Evolutionary conservation across 768 basidiomycete genomes (phyloP).

Genomic region (Rhodotorula kratochvilovae): DNA sequence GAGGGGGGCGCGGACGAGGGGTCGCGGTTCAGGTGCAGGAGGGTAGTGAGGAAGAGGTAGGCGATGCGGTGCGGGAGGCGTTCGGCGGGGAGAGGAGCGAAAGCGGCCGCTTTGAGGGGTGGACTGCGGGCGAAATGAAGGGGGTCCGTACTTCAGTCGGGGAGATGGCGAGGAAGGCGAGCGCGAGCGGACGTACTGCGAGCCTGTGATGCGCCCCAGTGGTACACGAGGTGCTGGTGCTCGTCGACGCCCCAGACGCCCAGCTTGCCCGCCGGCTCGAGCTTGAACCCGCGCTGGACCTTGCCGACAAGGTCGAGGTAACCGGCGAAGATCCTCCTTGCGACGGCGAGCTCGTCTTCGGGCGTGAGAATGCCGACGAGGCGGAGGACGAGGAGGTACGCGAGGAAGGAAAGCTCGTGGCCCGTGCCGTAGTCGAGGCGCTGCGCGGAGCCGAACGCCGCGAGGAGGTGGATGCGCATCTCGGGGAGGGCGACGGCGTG

Average conservation of each 20-base stretch:
- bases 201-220: slow-evolving; percentile 85
- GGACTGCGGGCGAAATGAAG: slow-evolving; percentile 8
- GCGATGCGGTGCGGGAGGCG: slow-evolving; percentile 54
- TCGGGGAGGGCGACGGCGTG: slow-evolving; percentile 57
- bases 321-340: slow-evolving; percentile 63
- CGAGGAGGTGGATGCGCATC: slow-evolving; percentile 69
- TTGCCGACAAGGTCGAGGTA: slow-evolving; percentile 76
- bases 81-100: slow-evolving; percentile 53
- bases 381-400: slow-evolving; percentile 37
- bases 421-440: slow-evolving; percentile 97
- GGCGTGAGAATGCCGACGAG: slow-evolving; percentile 58
- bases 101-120: slow-evolving; percentile 23
- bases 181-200: slow-evolving; percentile 44
- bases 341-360: slow-evolving; percentile 61
- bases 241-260: slow-evolving; percentile 85
- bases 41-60: slow-evolving; percentile 76
- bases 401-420: slow-evolving; percentile 68
- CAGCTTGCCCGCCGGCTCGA: slow-evolving; percentile 95
- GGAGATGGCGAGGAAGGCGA: slow-evolving; percentile 41
- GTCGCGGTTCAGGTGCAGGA: slow-evolving; percentile 61
- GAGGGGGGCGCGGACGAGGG: slow-evolving; percentile 46
- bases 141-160: no score
- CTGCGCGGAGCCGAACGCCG: slow-evolving; percentile 81
- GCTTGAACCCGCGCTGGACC: slow-evolving; percentile 78
- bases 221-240: slow-evolving; percentile 64